Evolutionary conservation across 805 yeast genomes (phyloP).

Genomic region (Metschnikowia amazonensis): DNA sequence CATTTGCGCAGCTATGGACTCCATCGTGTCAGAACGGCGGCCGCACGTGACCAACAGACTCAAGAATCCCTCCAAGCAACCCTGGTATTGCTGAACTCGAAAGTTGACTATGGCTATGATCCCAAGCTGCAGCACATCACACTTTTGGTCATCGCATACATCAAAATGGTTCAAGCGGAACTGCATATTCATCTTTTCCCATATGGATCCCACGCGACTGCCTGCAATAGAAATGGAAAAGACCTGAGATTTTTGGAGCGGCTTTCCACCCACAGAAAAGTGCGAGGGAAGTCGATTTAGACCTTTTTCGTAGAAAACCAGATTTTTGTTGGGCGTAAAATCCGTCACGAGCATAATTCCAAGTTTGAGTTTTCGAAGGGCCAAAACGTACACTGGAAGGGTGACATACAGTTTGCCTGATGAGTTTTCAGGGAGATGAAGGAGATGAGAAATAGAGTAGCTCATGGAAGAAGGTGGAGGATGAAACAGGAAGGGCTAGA

Average conservation of each 20-base stretch:
- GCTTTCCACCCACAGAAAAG: conserved; percentile 5
- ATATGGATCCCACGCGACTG: not conserved
- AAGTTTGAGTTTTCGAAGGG: conserved; percentile 5
- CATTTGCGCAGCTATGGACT: not conserved
- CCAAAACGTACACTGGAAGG: conserved; percentile 17
- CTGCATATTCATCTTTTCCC: conserved; percentile 7
- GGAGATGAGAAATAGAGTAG: not conserved
- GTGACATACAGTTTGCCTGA: not conserved
- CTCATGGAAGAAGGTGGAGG: no score
- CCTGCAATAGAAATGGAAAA: conserved; percentile 11
- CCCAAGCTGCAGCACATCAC: conserved; percentile 8
- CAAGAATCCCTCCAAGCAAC: conserved; percentile 13
- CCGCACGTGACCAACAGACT: conserved; percentile 4
- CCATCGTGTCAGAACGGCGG: not conserved
- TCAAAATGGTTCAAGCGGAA: conserved; percentile 2
- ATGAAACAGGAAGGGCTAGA: no score
- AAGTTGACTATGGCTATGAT: conserved; percentile 9
- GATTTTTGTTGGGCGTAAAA: conserved; percentile 13
- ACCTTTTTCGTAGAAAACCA: conserved; percentile 6
- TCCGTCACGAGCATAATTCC: conserved; percentile 19
- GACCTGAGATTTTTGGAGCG: conserved; percentile 5
- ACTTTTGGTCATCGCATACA: not conserved
- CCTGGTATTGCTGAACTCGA: conserved; percentile 4
- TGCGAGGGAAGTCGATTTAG: conserved; percentile 5
- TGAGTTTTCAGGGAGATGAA: not conserved